Evolutionary conservation across 2,329 filamentous ascomycete genomes (phyloP).

Genomic region (Colletotrichum sp.): DNA sequence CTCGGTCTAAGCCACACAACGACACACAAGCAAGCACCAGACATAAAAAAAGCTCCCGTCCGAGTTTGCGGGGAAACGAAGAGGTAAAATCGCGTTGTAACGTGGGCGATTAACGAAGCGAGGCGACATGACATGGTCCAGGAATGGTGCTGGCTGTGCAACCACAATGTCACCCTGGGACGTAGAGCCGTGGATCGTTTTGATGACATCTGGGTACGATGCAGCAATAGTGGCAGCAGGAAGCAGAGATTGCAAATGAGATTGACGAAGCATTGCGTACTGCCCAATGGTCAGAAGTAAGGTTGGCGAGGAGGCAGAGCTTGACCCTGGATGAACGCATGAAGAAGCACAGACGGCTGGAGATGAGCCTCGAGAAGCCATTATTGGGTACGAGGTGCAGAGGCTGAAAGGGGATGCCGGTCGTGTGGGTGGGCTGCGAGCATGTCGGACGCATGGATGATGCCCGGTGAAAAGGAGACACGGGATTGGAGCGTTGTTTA

Average conservation of each 20-base stretch:
- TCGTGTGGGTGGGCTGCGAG: background rate
- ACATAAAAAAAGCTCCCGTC: background rate
- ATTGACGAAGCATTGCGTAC: slow-evolving; percentile 13
- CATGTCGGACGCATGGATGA: slow-evolving; percentile 1
- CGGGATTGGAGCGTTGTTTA: background rate
- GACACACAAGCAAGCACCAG: background rate
- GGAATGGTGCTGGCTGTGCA: background rate
- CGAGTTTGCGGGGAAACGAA: slow-evolving; percentile 6
- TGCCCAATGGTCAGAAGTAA: background rate
- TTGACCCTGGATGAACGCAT: slow-evolving; percentile 11
- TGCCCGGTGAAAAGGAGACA: background rate
- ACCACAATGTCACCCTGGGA: background rate
- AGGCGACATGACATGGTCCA: slow-evolving; percentile 8
- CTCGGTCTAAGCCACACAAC: background rate
- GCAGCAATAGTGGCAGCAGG: background rate
- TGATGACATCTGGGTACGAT: background rate
- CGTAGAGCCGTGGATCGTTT: background rate
- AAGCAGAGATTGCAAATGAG: slow-evolving; percentile 10
- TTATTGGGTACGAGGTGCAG: slow-evolving; percentile 13
- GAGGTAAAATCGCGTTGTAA: background rate
- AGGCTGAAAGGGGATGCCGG: slow-evolving; percentile 18
- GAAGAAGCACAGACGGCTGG: slow-evolving; percentile 22
- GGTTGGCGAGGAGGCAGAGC: background rate
- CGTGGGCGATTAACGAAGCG: slow-evolving; percentile 16
- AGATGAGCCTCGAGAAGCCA: slow-evolving; percentile 18